phyloP scores from a whole-genome alignment of 495 filamentous ascomycete species.

The Pyronema domesticum region DNA sequence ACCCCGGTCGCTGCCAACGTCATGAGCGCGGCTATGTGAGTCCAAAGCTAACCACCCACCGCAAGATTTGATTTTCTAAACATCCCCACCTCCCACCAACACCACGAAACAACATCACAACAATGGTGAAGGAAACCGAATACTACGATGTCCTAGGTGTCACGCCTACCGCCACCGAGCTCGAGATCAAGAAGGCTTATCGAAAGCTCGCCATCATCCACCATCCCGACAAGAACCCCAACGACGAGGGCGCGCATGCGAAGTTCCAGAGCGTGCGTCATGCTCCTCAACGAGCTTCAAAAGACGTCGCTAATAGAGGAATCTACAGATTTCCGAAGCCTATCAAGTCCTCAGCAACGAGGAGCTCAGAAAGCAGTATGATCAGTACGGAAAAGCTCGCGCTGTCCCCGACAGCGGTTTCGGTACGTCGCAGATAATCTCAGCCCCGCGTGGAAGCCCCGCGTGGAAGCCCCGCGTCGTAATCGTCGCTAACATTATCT shows the following conservation, averaged over 20 bases:
- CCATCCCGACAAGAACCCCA: constrained; percentile 87
- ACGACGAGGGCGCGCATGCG: constrained; percentile 80
- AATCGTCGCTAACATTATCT: not conserved
- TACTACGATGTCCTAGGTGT: constrained; percentile 90
- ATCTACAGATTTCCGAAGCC: constrained; percentile 68
- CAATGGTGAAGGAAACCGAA: constrained; percentile 66
- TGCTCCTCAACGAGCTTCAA: not conserved
- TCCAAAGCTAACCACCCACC: not conserved
- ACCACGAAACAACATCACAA: constrained; percentile 9
- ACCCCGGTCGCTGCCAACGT: not conserved
- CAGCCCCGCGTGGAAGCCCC: not conserved
- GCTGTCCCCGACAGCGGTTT: constrained; percentile 79
- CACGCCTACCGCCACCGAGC: constrained; percentile 68
- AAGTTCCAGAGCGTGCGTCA: constrained; percentile 64
- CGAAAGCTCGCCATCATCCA: constrained; percentile 74
- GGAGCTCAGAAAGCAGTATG: constrained; percentile 76
- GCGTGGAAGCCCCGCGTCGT: not conserved
- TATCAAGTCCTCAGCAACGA: constrained; percentile 90
- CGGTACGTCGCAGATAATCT: constrained; percentile 31
- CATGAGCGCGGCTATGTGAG: not conserved
- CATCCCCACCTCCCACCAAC: not conserved
- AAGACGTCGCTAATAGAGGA: not conserved
- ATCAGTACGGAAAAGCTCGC: constrained; percentile 88
- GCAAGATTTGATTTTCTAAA: not conserved
- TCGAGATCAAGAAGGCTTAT: constrained; percentile 99